phyloP scores from a whole-genome alignment of 2,329 filamentous ascomycete genomes.

The Fusarium sp. region DNA sequence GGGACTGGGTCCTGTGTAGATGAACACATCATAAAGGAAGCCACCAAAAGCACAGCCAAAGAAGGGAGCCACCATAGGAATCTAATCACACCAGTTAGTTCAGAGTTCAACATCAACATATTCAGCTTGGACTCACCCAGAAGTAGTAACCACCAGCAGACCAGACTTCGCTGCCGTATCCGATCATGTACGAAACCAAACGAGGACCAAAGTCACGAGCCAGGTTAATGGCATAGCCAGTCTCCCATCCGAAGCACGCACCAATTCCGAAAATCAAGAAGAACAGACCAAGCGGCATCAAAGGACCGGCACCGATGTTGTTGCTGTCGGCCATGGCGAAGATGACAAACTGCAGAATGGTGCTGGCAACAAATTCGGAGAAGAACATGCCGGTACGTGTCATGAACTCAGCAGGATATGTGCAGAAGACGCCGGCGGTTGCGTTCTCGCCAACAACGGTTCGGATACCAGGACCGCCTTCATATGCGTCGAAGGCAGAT shows the following conservation, averaged over 20 bases:
- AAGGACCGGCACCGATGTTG: constrained; percentile 68
- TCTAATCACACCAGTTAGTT: constrained; percentile 55
- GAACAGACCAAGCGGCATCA: constrained; percentile 72
- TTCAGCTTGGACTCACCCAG: constrained; percentile 64
- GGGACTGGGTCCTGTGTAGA: constrained; percentile 78
- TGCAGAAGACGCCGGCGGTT: constrained; percentile 79
- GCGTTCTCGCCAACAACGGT: constrained; percentile 71
- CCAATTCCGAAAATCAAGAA: constrained; percentile 81
- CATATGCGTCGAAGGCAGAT: constrained; percentile 73
- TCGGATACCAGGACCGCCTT: constrained; percentile 70
- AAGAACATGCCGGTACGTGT: constrained; percentile 77
- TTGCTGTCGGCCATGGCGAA: constrained; percentile 74
- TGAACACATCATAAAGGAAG: constrained; percentile 74
- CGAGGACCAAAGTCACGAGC: constrained; percentile 79
- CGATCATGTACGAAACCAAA: constrained; percentile 74
- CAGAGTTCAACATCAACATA: constrained; percentile 4
- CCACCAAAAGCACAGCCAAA: constrained; percentile 73
- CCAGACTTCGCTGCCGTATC: constrained; percentile 77
- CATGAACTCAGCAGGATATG: constrained; percentile 77
- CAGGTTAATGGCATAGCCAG: constrained; percentile 80
- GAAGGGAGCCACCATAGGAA: constrained; percentile 80
- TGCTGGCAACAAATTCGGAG: constrained; percentile 76
- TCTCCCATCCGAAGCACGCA: constrained; percentile 81
- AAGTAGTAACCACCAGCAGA: constrained; percentile 77
- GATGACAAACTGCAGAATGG: constrained; percentile 78